A percentile compares a stretch with the other conserved stretches of the same genome.
phyloP scores from a whole-genome alignment of 352 stramenopile species.

The Pythium coloratum region DNA sequence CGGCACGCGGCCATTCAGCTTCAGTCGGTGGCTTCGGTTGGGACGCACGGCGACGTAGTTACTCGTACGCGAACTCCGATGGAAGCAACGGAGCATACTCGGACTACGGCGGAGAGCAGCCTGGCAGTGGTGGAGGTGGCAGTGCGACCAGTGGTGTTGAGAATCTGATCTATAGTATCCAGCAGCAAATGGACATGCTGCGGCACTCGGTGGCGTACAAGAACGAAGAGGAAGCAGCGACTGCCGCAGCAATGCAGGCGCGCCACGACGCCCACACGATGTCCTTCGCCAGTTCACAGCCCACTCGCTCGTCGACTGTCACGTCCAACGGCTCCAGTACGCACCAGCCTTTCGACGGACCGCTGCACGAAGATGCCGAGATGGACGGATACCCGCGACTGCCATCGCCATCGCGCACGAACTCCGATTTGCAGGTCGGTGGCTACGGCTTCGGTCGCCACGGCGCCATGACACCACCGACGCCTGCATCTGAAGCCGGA shows the following conservation, averaged over 20 bases:
- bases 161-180: constrained; percentile 77
- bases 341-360: constrained; percentile 38
- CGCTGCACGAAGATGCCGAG: constrained; percentile 30
- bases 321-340: constrained; percentile 54
- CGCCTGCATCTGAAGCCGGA: constrained; percentile 22
- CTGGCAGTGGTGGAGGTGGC: constrained; percentile 8
- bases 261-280: constrained; percentile 55
- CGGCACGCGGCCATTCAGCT: neutral
- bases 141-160: constrained; percentile 50
- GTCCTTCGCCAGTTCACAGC: constrained; percentile 64
- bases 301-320: constrained; percentile 64
- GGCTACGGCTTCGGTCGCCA: constrained; percentile 23
- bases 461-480: constrained; percentile 26
- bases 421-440: constrained; percentile 26
- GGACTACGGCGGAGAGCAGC: constrained; percentile 9
- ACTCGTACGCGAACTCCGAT: constrained; percentile 31
- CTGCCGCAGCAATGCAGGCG: constrained; percentile 31
- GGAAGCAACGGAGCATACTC: constrained; percentile 22
- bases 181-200: constrained; percentile 82
- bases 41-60: constrained; percentile 15
- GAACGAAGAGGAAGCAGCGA: constrained; percentile 38
- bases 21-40: constrained; percentile 6
- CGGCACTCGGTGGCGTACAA: constrained; percentile 68
- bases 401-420: constrained; percentile 27
- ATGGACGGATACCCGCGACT: constrained; percentile 19